Evolutionary conservation across 371 early-diverging fungal species (phyloP).

Genomic region (Circinella umbellata): DNA sequence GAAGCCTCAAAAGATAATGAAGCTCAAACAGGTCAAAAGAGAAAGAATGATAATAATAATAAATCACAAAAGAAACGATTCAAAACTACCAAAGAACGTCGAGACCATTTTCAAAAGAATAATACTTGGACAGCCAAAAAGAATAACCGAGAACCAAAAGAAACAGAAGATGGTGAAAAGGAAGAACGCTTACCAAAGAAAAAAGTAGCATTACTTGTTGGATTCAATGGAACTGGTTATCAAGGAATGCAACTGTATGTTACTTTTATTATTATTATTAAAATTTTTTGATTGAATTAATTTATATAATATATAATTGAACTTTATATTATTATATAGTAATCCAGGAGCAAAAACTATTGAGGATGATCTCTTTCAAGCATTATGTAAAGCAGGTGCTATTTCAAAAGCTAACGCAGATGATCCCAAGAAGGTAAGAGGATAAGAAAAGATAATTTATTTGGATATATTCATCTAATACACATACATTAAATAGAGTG

Average conservation of each 20-base stretch:
- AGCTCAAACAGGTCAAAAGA: not conserved
- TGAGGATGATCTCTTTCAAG: conserved; percentile 81
- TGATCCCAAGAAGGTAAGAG: conserved; percentile 75
- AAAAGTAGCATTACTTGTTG: conserved; percentile 87
- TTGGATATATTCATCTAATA: not conserved
- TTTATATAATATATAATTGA: not conserved
- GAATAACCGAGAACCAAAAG: not conserved
- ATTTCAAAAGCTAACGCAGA: conserved; percentile 82
- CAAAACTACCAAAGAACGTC: conserved; percentile 34
- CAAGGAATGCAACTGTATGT: conserved; percentile 93
- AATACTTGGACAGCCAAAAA: conserved; percentile 18
- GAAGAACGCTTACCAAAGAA: conserved; percentile 78
- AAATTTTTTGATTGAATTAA: too few species aligned
- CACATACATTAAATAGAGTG: not conserved
- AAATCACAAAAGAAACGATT: conserved; percentile 21
- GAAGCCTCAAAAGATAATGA: not conserved
- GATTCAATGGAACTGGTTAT: conserved; percentile 96
- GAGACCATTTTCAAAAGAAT: conserved; percentile 28
- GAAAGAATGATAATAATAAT: not conserved
- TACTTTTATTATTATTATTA: too few species aligned
- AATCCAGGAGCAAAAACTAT: conserved; percentile 81
- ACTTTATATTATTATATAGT: conserved; percentile 29
- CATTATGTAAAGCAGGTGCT: conserved; percentile 73
- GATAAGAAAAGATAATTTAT: not conserved
- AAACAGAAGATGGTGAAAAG: conserved; percentile 12